A percentile compares a stretch with the other conserved stretches of the same genome.
These are phyloP conservation scores for Forsythia suspensa DNA, from an alignment of 257 asterid species.

Conservation along the genomic window DNA sequence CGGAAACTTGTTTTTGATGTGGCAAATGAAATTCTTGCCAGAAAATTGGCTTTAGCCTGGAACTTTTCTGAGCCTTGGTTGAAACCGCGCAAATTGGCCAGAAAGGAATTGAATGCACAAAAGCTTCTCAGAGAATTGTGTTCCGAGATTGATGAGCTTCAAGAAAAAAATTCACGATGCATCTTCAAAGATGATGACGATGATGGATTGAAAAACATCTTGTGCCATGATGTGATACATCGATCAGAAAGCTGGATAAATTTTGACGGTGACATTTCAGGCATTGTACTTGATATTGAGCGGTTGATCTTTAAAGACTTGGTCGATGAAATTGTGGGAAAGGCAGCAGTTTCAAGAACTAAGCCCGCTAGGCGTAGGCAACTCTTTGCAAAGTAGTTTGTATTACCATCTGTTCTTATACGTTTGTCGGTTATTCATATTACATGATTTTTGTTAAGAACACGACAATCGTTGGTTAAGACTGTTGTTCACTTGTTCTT, in stretches of 20 bases:
- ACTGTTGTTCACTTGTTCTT: neutral
- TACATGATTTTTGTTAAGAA: neutral
- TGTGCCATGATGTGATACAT: conserved; percentile 58
- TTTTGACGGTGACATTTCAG: conserved; percentile 55
- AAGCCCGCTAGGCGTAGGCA: conserved; percentile 55
- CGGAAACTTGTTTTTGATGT: conserved; percentile 75
- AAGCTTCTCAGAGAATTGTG: conserved; percentile 79
- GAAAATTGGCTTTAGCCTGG: conserved; percentile 41
- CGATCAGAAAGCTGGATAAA: conserved; percentile 58
- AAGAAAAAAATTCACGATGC: conserved; percentile 38
- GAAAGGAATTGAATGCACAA: conserved; percentile 55
- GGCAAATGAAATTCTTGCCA: conserved; percentile 75
- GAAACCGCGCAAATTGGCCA: conserved; percentile 39
- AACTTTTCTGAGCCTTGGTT: conserved; percentile 41
- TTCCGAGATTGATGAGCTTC: conserved; percentile 65
- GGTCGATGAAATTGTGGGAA: conserved; percentile 82
- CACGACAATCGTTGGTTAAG: neutral
- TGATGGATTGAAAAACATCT: conserved; percentile 54
- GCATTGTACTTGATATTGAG: conserved; percentile 72
- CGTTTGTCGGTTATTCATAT: neutral
- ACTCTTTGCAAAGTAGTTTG: conserved; percentile 44
- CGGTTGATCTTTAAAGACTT: conserved; percentile 83
- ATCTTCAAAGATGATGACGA: conserved; percentile 46
- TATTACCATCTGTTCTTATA: neutral
- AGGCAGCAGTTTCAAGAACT: conserved; percentile 43